Conservation (phyloP, 2,329 filamentous ascomycete genomes). For the Fusarium sacchari region DNA sequence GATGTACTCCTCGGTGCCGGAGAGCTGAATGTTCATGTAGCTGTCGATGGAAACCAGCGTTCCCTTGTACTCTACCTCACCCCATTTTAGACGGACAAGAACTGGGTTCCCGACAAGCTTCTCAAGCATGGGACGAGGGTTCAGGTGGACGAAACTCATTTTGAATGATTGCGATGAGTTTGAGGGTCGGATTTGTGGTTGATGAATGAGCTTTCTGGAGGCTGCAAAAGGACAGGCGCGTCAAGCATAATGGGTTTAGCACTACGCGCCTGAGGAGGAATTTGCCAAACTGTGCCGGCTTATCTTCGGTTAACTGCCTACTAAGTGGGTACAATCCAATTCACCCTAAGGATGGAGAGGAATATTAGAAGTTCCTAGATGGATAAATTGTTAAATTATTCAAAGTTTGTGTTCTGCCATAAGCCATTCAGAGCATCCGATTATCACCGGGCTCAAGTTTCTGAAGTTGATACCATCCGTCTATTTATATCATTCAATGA, state of each 20-base stretch:
- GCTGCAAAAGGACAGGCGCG: constrained; percentile 37
- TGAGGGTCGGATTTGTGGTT: constrained; percentile 31
- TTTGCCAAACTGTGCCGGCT: constrained; percentile 18
- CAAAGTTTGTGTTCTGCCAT: not conserved
- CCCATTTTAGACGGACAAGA: constrained; percentile 95
- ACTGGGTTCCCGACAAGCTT: constrained; percentile 91
- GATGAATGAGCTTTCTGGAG: constrained; percentile 36
- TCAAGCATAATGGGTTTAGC: constrained; percentile 30
- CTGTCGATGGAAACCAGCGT: constrained; percentile 91
- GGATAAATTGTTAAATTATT: not conserved
- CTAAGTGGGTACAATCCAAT: not conserved
- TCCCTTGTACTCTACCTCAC: constrained; percentile 96
- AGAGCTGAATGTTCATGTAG: constrained; percentile 98
- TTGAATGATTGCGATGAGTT: constrained; percentile 33
- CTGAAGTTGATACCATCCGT: not conserved
- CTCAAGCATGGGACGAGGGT: constrained; percentile 97
- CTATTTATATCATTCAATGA: not conserved
- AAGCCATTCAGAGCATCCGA: not conserved
- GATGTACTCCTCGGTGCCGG: constrained; percentile 91
- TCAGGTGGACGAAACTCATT: constrained; percentile 83
- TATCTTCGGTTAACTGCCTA: constrained; percentile 24
- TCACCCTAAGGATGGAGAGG: not conserved
- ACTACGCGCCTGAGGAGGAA: constrained; percentile 34
- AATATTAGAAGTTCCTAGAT: not conserved
- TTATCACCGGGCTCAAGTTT: not conserved